Base-by-base conservation (phyloP, 1,284 basidiomycete genomes). In the Tylopilus orsonianus region DNA sequence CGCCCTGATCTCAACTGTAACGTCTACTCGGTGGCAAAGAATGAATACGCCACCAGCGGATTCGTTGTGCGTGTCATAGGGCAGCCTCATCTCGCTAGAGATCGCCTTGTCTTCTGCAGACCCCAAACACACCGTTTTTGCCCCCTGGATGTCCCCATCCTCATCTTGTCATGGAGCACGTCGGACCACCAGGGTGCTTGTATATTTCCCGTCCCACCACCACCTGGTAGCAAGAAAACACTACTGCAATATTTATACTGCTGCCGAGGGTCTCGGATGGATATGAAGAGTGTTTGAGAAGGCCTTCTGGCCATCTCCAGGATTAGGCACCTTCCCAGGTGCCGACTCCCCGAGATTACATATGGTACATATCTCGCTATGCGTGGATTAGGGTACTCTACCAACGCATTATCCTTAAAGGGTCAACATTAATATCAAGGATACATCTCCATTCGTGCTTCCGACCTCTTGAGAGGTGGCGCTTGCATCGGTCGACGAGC, bases 61-160 rank as follows among this genome's bases (percentile, higher is more conserved):
- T 59, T 61, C 59, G 2, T 50, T 90, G 8, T 69, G 69, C 2
- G 71, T 90, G 24, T 60, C 87, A 5, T 73, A 69, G 44, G 87
- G 87, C 1, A 67, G 71, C 10, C 55, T 89, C 35, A 67, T 71
- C 3, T 34, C 88, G 0, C 67, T 71, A 12, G 86, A 84, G 1
- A 67, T 74, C 8, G 67, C 63, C 0, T 60, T 89, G 8, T 38
- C 50, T 1, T 60, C 79, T 1, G 79, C 80, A 0, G 39, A 56
- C 4, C 58, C 49, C 1, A 50, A 57, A 5, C 72, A 87, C 50
- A 62, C 62, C 19, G 69, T 89, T 19, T 90, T 80, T 58, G 83
- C 86, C 2, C 84, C 86, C 0, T 74, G 77, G 10, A 87, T 79
- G 0, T 78, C 7, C 84, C 87, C 1, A 62, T 90, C 7, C 85